Evolutionary conservation across 164 flowering plant genomes (phyloP).

Genomic region (Piper longum): DNA sequence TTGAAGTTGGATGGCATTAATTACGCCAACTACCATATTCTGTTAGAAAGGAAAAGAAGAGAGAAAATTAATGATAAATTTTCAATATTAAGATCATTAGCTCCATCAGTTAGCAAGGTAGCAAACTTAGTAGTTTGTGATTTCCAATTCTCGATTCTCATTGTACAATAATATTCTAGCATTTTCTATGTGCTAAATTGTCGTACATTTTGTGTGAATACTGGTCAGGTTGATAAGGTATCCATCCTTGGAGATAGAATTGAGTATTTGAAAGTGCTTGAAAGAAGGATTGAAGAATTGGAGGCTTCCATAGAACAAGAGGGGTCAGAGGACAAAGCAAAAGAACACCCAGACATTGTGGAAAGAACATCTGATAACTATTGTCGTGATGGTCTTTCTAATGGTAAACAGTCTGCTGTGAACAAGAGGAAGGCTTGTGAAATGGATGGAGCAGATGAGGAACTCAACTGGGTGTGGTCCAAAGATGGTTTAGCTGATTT

Average conservation of each 20-base stretch:
- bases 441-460: slow-evolving; percentile 29
- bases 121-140: not conserved
- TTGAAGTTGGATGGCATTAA: slow-evolving; percentile 29
- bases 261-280: slow-evolving; percentile 58
- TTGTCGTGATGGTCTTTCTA: slow-evolving; percentile 14
- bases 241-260: slow-evolving; percentile 59
- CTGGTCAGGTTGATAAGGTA: slow-evolving; percentile 51
- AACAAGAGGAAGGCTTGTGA: slow-evolving; percentile 65
- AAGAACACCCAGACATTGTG: slow-evolving; percentile 25
- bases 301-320: slow-evolving; percentile 30
- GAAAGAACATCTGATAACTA: slow-evolving; percentile 69
- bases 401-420: slow-evolving; percentile 16
- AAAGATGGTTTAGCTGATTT: slow-evolving; percentile 24
- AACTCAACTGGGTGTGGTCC: slow-evolving; percentile 14
- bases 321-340: slow-evolving; percentile 22
- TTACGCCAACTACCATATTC: slow-evolving; percentile 19
- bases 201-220: not conserved
- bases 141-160: no score
- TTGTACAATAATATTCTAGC: slow-evolving; percentile 7
- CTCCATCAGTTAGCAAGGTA: slow-evolving; percentile 68
- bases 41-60: slow-evolving; percentile 27
- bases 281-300: slow-evolving; percentile 66
- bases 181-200: no score
- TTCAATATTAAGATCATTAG: slow-evolving; percentile 42
- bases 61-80: slow-evolving; percentile 43